Evolutionary conservation across 2,329 filamentous ascomycete genomes (phyloP).

Genomic region (Hypoxylon sp.): DNA sequence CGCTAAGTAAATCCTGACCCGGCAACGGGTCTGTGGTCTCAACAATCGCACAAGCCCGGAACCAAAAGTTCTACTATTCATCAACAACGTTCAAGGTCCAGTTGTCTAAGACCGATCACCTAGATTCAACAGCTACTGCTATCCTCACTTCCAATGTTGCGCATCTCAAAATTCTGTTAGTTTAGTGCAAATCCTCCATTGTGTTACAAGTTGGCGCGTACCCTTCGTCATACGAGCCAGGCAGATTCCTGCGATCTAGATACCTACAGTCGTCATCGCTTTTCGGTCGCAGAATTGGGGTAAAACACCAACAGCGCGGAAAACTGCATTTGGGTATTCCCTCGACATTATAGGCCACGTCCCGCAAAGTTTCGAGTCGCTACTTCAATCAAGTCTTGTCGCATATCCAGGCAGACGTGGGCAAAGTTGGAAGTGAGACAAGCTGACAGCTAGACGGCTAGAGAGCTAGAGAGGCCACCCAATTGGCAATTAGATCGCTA

Average conservation of each 20-base stretch:
- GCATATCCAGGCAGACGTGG: slow-evolving; percentile 19
- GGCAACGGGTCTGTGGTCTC: slow-evolving; percentile 28
- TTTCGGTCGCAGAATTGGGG: not conserved
- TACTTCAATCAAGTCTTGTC: not conserved
- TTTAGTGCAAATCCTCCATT: slow-evolving; percentile 14
- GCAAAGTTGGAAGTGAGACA: slow-evolving; percentile 19
- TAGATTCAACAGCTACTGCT: slow-evolving; percentile 1
- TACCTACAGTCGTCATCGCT: slow-evolving; percentile 15
- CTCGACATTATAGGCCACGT: not conserved
- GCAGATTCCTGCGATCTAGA: slow-evolving; percentile 6
- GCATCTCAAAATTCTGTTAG: slow-evolving; percentile 10
- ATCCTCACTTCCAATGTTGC: slow-evolving; percentile 6
- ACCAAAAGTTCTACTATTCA: slow-evolving; percentile 16
- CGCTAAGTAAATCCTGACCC: slow-evolving; percentile 26
- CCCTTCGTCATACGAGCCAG: slow-evolving; percentile 25
- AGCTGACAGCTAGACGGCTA: slow-evolving; percentile 7
- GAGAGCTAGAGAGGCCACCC: slow-evolving; percentile 4
- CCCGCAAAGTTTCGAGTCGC: not conserved
- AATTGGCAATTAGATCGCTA: slow-evolving; percentile 21
- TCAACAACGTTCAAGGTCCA: slow-evolving; percentile 19
- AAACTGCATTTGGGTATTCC: not conserved
- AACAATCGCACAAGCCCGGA: slow-evolving; percentile 24
- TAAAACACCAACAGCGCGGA: not conserved
- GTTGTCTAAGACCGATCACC: slow-evolving; percentile 17
- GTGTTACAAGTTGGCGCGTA: slow-evolving; percentile 26